phyloP scores from a whole-genome alignment of 139 green algal genomes.

The Micractinium sp. region DNA sequence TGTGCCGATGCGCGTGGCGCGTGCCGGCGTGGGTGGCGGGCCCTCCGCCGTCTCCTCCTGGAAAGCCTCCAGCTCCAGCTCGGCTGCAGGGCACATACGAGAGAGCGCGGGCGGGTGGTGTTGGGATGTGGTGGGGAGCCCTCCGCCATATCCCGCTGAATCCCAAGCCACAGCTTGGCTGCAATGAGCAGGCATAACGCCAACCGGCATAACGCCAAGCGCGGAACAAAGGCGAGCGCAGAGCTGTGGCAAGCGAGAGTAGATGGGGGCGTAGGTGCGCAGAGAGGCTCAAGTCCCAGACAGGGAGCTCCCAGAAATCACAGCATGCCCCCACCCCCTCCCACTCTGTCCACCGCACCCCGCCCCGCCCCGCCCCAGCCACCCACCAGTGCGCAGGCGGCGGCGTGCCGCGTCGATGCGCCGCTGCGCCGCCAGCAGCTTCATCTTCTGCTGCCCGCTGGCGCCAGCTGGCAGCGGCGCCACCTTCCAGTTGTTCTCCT shows the following conservation, averaged over 20 bases:
- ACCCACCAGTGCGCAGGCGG: neutral
- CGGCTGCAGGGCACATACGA: neutral
- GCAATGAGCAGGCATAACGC: no score
- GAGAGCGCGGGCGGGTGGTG: no score
- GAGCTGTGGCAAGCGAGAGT: no score
- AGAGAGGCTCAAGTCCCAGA: no score
- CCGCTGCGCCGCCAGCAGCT: neutral
- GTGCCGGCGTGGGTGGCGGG: slow-evolving; percentile 3
- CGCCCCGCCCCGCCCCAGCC: neutral
- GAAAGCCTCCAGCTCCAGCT: slow-evolving; percentile 14
- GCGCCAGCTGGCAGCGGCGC: neutral
- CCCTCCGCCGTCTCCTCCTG: slow-evolving; percentile 4
- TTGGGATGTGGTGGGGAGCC: no score
- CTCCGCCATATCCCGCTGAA: no score
- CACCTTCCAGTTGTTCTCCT: neutral
- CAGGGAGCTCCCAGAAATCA: no score
- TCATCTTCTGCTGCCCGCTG: neutral
- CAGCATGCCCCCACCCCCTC: no score
- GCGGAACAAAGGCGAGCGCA: no score
- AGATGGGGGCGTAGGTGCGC: no score
- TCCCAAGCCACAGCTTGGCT: no score
- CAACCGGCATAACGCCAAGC: no score
- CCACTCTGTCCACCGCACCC: neutral
- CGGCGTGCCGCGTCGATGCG: neutral
- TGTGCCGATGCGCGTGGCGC: neutral